Base-by-base conservation (phyloP, 129 eudicot species). In the Pittosporum tobira region DNA sequence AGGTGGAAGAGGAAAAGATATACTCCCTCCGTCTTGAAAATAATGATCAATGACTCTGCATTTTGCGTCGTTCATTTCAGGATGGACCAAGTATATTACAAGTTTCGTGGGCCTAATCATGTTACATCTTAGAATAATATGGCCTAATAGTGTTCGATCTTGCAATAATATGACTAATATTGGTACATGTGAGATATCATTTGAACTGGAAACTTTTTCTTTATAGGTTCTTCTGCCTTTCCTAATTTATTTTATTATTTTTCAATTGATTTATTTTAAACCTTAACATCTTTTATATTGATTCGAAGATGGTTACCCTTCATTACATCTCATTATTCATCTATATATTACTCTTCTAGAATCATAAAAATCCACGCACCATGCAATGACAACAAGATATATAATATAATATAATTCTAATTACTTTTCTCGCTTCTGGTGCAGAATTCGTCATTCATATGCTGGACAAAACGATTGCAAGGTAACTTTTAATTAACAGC, bases 391-490 rank as follows among this genome's bases (percentile, higher is more conserved):
- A n/a, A n/a, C n/a, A n/a, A n/a, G n/a, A n/a, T n/a, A n/a, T n/a
- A n/a, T n/a, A n/a, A n/a, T n/a, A n/a, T n/a, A n/a, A n/a, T n/a
- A n/a, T n/a, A n/a, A n/a, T n/a, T 30, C 45, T 56, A 20, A 31
- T 18, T 40, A 19, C 2, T 18, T 12, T 22, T 56, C 49, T 28
- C 27, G 4, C 26, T 27, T 31, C 28, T 31, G 26, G 54, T 71
- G 81, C 88, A 84, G 94, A 64, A 80, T 84, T 77, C 59, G 88
- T 80, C 66, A 84, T 75, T 62, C 88, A 84, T 74, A 22, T 84
- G 51, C 82, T 84, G 51, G 94, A 84, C 82, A 84, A 84, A 75
- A 48, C 68, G 40, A 66, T 84, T 59, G 94, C 94, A 69, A 84
- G 94, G 88, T 84, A 71, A 22, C 19, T 10, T 59, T n/a, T n/a